Conservation (phyloP, 2,329 filamentous ascomycete genomes). For the Ceratocystiopsis minuta region DNA sequence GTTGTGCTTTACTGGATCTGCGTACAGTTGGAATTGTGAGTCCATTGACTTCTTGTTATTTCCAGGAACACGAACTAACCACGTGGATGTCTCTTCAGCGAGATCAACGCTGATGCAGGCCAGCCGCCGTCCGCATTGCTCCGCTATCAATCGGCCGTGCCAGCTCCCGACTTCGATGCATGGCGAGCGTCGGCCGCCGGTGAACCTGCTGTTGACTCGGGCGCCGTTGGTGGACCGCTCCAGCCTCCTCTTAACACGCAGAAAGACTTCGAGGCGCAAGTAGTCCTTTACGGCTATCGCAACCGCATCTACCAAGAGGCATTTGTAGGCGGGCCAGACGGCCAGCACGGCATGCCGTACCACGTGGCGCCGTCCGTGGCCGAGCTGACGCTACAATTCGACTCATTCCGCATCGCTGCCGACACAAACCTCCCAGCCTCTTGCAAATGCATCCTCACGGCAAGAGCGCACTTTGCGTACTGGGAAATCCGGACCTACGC, state of each 20-base stretch:
- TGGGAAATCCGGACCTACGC: conserved; percentile 6
- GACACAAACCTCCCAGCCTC: not conserved
- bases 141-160: conserved; percentile 4
- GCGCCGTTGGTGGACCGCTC: no score
- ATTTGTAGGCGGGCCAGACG: not conserved
- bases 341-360: no score
- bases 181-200: not conserved
- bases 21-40: conserved; percentile 8
- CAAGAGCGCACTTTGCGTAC: conserved; percentile 4
- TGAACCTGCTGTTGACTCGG: no score
- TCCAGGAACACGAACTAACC: not conserved
- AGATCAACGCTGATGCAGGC: conserved; percentile 4
- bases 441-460: conserved; percentile 1
- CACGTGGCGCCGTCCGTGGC: not conserved
- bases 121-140: conserved; percentile 3
- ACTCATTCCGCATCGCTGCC: not conserved
- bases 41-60: not conserved
- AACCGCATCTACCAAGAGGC: conserved; percentile 5
- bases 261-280: conserved; percentile 1
- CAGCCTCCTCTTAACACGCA: no score
- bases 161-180: conserved; percentile 2
- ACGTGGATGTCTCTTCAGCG: no score
- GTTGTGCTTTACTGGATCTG: conserved; percentile 7
- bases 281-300: conserved; percentile 1
- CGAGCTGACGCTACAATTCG: conserved; percentile 3